Evolutionary conservation across 139 green algal genomes (phyloP).

Genomic region (Marvania coccoides): DNA sequence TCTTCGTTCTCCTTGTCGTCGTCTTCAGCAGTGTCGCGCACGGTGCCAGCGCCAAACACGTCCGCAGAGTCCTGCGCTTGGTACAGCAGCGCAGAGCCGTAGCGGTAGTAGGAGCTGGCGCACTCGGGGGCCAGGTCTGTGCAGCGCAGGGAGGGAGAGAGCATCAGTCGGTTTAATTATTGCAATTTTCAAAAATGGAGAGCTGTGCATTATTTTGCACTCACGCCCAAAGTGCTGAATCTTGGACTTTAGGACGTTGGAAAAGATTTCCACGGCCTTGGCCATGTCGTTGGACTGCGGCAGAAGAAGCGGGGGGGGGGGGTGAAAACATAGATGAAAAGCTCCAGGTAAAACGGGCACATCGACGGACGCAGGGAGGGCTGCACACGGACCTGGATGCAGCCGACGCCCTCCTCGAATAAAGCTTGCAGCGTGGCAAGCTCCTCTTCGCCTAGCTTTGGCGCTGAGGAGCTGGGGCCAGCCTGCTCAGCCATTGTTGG

Average conservation of each 20-base stretch:
- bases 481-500: neutral
- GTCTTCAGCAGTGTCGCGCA: neutral
- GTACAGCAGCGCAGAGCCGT: slow-evolving; percentile 55
- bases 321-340: neutral
- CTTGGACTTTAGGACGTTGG: slow-evolving; percentile 27
- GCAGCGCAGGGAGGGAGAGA: neutral
- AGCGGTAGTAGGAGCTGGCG: slow-evolving; percentile 56
- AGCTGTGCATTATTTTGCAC: neutral
- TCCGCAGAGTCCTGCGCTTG: slow-evolving; percentile 55
- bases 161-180: no score
- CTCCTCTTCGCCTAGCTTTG: neutral
- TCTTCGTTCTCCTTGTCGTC: slow-evolving; percentile 21
- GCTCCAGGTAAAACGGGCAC: neutral
- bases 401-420: slow-evolving; percentile 20
- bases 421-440: slow-evolving; percentile 1
- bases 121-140: slow-evolving; percentile 44
- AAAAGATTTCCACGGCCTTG: slow-evolving; percentile 39
- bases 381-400: slow-evolving; percentile 13
- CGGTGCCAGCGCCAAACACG: slow-evolving; percentile 39
- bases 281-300: slow-evolving; percentile 40
- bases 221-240: slow-evolving; percentile 40
- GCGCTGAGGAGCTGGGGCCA: neutral
- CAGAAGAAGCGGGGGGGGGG: neutral
- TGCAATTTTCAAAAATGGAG: neutral
- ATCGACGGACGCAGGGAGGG: neutral